Base-by-base conservation (phyloP, 352 stramenopile species). In the Poterioochromonas sp. region DNA sequence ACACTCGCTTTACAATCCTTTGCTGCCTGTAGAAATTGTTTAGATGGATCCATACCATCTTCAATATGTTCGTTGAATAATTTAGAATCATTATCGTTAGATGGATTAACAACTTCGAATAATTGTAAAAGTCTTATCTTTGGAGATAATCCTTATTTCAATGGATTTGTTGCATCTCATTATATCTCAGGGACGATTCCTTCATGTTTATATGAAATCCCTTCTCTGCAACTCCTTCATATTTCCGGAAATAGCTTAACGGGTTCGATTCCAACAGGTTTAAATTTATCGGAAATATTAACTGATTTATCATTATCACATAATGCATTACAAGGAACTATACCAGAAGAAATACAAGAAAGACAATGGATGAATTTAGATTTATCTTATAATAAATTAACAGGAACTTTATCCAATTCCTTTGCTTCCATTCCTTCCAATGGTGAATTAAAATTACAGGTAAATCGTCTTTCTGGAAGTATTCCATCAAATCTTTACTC, bases 351-450 rank as follows among this genome's bases (percentile, higher is more conserved):
- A 11, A 35, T 71, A 37, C 29, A 71, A 44, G 2, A 18, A 3
- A 8, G 40, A 22, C 2, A 18, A 32, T 71, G 35, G 29, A 58
- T 26, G 26, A 26, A 58, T 26, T 58, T 71, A 29, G 62, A 71
- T 43, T 29, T 71, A 18, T 71, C 62, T 22, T 71, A 44, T 29
- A 71, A 71, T 32, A 71, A 71, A 49, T 47, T 71, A 8, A 71
- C 11, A 5, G 62, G 62, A 22, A 39, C 8, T 39, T 39, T 65
- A 11, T 43, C 2, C 26, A 58, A 58, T 26, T 26, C 15, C 47
- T 15, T 26, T 26, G 15, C 47, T 15, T 58, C 47, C 15, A 58
- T 58, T 58, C n/a, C n/a, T n/a, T n/a, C n/a, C n/a, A n/a, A n/a
- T n/a, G n/a, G n/a, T n/a, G n/a, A n/a, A n/a, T n/a, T n/a, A 5